Conservation (phyloP, 225 moss, liverwort and hornwort genomes). For the Climacium dendroides region DNA sequence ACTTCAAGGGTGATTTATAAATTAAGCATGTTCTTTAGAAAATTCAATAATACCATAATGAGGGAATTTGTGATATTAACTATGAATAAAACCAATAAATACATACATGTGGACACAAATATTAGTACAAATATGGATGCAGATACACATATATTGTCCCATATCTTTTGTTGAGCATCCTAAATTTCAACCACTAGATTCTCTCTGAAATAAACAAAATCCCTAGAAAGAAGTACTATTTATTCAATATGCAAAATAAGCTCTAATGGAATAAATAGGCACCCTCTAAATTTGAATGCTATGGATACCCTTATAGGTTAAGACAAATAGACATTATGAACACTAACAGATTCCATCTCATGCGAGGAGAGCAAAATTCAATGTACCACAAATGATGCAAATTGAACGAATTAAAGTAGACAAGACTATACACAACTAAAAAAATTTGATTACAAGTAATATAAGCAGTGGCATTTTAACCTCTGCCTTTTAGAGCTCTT, state of each 20-base stretch:
- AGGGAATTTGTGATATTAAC: too few species aligned
- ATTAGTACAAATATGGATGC: neutral
- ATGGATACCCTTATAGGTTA: neutral
- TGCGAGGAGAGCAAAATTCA: neutral
- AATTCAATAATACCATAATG: too few species aligned
- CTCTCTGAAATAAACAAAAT: neutral
- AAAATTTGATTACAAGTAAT: neutral
- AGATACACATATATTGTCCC: neutral
- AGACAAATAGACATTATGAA: neutral
- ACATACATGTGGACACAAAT: neutral
- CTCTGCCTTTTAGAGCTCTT: neutral
- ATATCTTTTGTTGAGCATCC: neutral
- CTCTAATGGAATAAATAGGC: neutral
- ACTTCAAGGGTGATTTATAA: too few species aligned
- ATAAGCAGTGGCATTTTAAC: neutral
- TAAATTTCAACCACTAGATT: neutral
- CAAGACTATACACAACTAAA: neutral
- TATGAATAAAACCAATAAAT: too few species aligned
- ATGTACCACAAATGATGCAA: neutral
- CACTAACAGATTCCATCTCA: neutral
- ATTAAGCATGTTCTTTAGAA: too few species aligned
- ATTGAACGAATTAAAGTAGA: neutral
- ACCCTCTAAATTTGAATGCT: neutral
- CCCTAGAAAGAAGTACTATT: too few species aligned
- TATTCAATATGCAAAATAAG: neutral